These are phyloP conservation scores for Nitzschia sp. DNA, from an alignment of 108 stramenopile species.

Conservation along the genomic window DNA sequence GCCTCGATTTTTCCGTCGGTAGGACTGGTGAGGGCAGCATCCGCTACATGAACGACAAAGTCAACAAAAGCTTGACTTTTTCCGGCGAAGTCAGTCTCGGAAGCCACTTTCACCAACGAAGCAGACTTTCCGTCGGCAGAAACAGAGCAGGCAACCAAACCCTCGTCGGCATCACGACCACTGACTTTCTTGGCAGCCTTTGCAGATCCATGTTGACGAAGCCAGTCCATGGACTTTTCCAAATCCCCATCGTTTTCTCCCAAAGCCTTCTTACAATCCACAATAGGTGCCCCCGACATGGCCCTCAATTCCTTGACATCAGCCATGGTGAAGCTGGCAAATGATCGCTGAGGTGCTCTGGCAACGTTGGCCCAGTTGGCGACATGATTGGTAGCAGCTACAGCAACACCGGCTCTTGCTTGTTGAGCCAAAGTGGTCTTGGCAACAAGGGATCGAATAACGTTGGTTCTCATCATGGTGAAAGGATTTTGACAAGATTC, in stretches of 20 bases:
- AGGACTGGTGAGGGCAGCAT: constrained; percentile 44
- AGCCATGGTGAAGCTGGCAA: constrained; percentile 28
- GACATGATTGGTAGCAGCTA: neutral
- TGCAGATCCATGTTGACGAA: constrained; percentile 75
- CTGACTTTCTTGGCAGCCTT: constrained; percentile 70
- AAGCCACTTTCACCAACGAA: constrained; percentile 64
- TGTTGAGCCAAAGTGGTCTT: neutral
- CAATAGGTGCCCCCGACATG: constrained; percentile 77
- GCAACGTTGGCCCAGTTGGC: neutral
- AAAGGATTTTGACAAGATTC: neutral
- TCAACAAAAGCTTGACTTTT: constrained; percentile 56
- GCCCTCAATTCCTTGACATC: constrained; percentile 62
- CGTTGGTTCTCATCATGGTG: constrained; percentile 1
- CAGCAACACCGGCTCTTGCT: neutral
- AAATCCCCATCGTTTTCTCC: constrained; percentile 50
- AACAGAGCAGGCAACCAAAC: constrained; percentile 60
- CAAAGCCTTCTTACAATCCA: constrained; percentile 84
- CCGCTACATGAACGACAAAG: constrained; percentile 61
- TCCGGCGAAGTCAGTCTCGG: constrained; percentile 84
- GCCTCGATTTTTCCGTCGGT: constrained; percentile 30
- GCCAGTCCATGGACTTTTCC: constrained; percentile 69
- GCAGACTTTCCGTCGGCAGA: constrained; percentile 51
- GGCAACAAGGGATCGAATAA: constrained; percentile 1
- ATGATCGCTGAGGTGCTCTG: neutral
- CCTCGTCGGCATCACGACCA: constrained; percentile 68